A percentile compares a stretch with the other conserved stretches of the same genome.
Conservation (phyloP, 164 flowering plant genomes). For the Annona cherimola region DNA sequence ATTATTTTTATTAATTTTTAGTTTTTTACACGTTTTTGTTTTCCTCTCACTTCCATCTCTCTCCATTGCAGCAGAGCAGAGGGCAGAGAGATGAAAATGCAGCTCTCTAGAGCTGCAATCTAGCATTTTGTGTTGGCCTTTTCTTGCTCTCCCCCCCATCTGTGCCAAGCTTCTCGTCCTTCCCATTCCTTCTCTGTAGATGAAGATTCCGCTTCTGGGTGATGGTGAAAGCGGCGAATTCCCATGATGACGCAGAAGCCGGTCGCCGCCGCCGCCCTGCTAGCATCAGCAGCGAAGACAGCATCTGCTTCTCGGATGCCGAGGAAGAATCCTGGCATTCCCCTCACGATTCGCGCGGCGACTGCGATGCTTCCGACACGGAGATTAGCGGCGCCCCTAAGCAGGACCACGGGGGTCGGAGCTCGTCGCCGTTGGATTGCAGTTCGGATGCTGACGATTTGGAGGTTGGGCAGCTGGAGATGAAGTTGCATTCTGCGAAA, state of each 20-base stretch:
- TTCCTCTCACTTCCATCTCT: background rate
- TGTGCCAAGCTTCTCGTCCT: background rate
- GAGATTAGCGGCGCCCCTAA: slow-evolving; percentile 29
- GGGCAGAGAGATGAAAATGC: too few species aligned
- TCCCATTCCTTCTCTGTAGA: background rate
- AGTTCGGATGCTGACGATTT: slow-evolving; percentile 33
- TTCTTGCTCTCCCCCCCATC: background rate
- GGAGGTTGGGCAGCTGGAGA: slow-evolving; percentile 28
- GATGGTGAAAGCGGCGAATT: slow-evolving; percentile 30
- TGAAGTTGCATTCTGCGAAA: slow-evolving; percentile 46
- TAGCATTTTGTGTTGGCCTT: background rate
- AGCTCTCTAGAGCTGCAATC: background rate
- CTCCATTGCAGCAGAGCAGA: background rate
- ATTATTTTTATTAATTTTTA: too few species aligned
- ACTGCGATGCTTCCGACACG: slow-evolving; percentile 41
- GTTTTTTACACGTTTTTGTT: too few species aligned
- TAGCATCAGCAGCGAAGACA: slow-evolving; percentile 1
- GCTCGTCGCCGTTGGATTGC: slow-evolving; percentile 42
- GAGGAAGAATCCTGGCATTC: slow-evolving; percentile 40
- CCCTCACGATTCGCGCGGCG: slow-evolving; percentile 23
- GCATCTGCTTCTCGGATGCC: slow-evolving; percentile 27
- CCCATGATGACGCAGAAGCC: slow-evolving; percentile 23
- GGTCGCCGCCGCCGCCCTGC: slow-evolving; percentile 8
- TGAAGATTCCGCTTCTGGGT: slow-evolving; percentile 4
- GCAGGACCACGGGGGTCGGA: slow-evolving; percentile 21